A percentile compares a stretch with the other conserved stretches of the same genome.
These are phyloP conservation scores for Suhomyces ambrosiae DNA, from an alignment of 1,139 yeast species.

Conservation along the genomic window DNA sequence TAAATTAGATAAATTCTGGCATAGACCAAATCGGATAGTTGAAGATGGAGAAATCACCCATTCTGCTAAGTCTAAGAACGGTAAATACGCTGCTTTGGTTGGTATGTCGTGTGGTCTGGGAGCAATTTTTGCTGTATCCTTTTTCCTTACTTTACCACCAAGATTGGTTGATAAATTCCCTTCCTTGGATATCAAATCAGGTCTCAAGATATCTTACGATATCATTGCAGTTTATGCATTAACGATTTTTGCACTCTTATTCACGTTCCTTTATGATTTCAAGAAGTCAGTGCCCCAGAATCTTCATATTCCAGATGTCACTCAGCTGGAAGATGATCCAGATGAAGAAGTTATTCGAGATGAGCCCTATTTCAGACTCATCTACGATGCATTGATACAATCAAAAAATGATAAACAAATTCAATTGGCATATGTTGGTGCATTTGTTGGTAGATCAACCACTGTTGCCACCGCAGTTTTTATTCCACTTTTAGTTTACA, in stretches of 20 bases:
- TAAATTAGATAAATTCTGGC: constrained; percentile 20
- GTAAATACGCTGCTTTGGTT: constrained; percentile 59
- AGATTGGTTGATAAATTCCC: constrained; percentile 34
- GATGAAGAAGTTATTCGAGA: constrained; percentile 10
- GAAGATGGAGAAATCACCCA: constrained; percentile 6
- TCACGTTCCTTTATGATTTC: constrained; percentile 48
- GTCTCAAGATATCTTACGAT: constrained; percentile 51
- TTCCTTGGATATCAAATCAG: constrained; percentile 34
- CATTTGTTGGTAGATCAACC: constrained; percentile 65
- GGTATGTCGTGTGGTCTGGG: constrained; percentile 70
- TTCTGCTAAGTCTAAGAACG: constrained; percentile 35
- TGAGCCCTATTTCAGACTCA: constrained; percentile 7
- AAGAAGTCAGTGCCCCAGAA: constrained; percentile 15
- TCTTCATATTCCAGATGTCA: constrained; percentile 8
- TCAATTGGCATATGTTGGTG: constrained; percentile 60
- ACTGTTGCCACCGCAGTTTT: constrained; percentile 63
- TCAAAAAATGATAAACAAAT: constrained; percentile 31
- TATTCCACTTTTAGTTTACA: constrained; percentile 64
- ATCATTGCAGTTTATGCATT: constrained; percentile 51
- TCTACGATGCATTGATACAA: constrained; percentile 8
- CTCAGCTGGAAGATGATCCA: constrained; percentile 21
- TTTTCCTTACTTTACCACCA: constrained; percentile 52
- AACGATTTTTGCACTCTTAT: constrained; percentile 38
- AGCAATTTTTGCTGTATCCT: constrained; percentile 59
- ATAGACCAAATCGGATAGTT: constrained; percentile 3